Evolutionary conservation across 257 asterid genomes (phyloP), one percentile per base, ranked within the genome.

Genomic region (Petrea volubilis): DNA sequence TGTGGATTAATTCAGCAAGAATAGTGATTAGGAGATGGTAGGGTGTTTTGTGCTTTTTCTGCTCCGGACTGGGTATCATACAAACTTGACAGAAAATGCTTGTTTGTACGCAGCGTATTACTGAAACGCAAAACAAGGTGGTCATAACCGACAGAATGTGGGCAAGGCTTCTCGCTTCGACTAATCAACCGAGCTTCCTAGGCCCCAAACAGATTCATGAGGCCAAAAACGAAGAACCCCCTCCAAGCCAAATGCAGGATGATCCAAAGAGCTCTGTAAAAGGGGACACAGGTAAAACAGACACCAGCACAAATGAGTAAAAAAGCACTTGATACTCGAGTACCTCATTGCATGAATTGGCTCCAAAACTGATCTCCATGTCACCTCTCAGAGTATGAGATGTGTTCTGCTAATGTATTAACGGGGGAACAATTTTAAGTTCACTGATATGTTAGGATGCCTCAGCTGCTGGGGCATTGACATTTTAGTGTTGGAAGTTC

Each of bases 131-230:
- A 73, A 80, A 88, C 84, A 78, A 33, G 77, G 95, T 88, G 38
- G 89, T 85, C 23, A 85, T 83, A 75, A 88, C 95, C 2, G 95
- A 88, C 82, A 76, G 94, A 72, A 87, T 87, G 94, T 87, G 91
- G 91, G 94, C 94, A 2, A 85, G 94, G 79, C 91, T 87, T 78
- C 87, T 87, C 38, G 79, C 93, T 18, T 87, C 93, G 55, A 87
- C 93, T 47, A 87, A 87, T 77, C 93, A 87, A 67, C 93, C 93
- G 0, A 88, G 95, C 73, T 88, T 88, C 78, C 68, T 88, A 49
- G 56, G 73, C 20, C 60, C 74, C 49, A 83, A 82, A 66, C 82
- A 78, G 21, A 51, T 70, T 9, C 74, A 67, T 2, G 83, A 74
- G 57, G 67, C 62, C 71, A 69, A 70, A 69, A 81, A 63, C 27